phyloP scores from a whole-genome alignment of 1,139 yeast species.

The Suhomyces bokatorum region DNA sequence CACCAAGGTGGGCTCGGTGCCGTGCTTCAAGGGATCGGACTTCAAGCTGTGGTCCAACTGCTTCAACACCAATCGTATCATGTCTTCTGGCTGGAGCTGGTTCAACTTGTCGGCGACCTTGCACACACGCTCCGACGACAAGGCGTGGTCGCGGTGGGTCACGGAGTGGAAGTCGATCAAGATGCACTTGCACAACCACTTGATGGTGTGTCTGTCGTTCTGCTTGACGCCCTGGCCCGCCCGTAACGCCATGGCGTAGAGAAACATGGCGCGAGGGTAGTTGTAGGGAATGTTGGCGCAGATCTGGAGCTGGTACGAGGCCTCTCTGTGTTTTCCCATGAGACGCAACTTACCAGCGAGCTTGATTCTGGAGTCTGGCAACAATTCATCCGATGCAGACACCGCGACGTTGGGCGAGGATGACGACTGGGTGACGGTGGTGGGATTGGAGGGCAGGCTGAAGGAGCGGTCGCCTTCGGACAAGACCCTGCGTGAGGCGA shows the following conservation, averaged over 20 bases:
- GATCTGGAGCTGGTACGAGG: conserved; percentile 65
- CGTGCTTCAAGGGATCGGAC: conserved; percentile 21
- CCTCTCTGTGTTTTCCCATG: conserved; percentile 63
- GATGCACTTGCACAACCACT: conserved; percentile 56
- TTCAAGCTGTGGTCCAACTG: conserved; percentile 22
- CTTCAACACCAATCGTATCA: conserved; percentile 29
- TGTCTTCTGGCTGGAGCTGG: conserved; percentile 32
- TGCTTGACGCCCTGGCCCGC: conserved; percentile 71
- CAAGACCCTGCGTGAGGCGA: conserved; percentile 7
- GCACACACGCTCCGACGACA: conserved; percentile 11
- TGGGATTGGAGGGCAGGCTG: neutral
- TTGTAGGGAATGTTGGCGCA: conserved; percentile 61
- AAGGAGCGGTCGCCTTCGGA: conserved; percentile 11
- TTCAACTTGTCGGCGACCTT: conserved; percentile 26
- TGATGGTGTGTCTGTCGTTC: conserved; percentile 56
- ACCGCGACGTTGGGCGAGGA: neutral
- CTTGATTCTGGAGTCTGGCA: conserved; percentile 48
- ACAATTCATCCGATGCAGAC: conserved; percentile 16
- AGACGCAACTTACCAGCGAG: conserved; percentile 57
- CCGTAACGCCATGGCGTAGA: conserved; percentile 69
- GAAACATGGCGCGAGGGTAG: conserved; percentile 62
- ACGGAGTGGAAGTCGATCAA: conserved; percentile 18
- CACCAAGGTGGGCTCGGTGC: conserved; percentile 31
- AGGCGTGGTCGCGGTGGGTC: conserved; percentile 7
- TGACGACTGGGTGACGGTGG: neutral